These are phyloP conservation scores for Debaryomyces fabryi DNA, from an alignment of 1,139 yeast species.

Conservation along the genomic window DNA sequence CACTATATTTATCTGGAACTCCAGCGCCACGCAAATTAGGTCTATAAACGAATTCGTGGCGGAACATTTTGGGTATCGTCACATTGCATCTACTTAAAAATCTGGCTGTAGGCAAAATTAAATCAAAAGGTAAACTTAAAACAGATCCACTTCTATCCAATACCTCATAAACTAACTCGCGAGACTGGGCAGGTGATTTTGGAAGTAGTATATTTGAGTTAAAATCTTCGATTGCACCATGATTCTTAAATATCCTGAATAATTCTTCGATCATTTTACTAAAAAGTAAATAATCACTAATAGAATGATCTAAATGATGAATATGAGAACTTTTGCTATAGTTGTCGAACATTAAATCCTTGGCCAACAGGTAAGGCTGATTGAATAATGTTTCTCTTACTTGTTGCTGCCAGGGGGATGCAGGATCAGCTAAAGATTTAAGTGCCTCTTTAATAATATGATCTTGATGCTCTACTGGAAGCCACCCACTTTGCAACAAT, in stretches of 20 bases:
- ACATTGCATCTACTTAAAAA: slow-evolving; percentile 65
- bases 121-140: slow-evolving; percentile 83
- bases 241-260: slow-evolving; percentile 63
- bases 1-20: slow-evolving; percentile 78
- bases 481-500: slow-evolving; percentile 73
- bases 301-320: slow-evolving; percentile 24
- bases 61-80: slow-evolving; percentile 61
- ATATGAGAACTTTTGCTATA: slow-evolving; percentile 24
- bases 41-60: slow-evolving; percentile 82
- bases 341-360: slow-evolving; percentile 78
- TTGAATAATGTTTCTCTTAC: slow-evolving; percentile 83
- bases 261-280: slow-evolving; percentile 59
- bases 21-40: slow-evolving; percentile 56
- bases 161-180: slow-evolving; percentile 71
- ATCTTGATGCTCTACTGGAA: slow-evolving; percentile 90
- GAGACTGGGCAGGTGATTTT: slow-evolving; percentile 69
- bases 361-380: slow-evolving; percentile 80
- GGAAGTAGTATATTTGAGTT: slow-evolving; percentile 66
- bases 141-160: slow-evolving; percentile 87
- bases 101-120: slow-evolving; percentile 88
- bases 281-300: slow-evolving; percentile 47
- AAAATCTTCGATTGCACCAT: slow-evolving; percentile 84
- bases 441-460: slow-evolving; percentile 86
- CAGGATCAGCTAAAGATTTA: slow-evolving; percentile 81
- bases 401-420: slow-evolving; percentile 93